These are phyloP conservation scores for Trichoderma asperellum DNA, from an alignment of 2,329 filamentous ascomycete genomes.

Conservation along the genomic window DNA sequence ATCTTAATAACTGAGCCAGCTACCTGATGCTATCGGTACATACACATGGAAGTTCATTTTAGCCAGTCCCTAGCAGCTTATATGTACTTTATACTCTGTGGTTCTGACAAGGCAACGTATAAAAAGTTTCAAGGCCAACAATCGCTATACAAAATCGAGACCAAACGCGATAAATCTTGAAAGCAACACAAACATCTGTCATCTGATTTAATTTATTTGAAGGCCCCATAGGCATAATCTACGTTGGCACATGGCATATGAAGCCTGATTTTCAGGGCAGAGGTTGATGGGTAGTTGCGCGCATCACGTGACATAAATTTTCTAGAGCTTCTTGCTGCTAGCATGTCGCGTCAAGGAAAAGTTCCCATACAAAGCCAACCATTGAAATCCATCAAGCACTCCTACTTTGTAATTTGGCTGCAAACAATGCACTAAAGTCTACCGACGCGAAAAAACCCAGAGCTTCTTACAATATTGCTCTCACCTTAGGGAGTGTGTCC, in stretches of 20 bases:
- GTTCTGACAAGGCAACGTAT: too few relatives aligned
- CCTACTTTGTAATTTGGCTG: not conserved
- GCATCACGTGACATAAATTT: constrained; percentile 24
- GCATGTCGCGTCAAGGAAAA: constrained; percentile 28
- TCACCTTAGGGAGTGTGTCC: constrained; percentile 27
- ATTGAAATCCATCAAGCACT: not conserved
- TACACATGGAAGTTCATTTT: too few relatives aligned
- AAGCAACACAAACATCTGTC: too few relatives aligned
- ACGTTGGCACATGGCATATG: not conserved
- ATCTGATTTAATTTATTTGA: too few relatives aligned
- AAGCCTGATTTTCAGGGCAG: not conserved
- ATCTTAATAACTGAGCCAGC: too few relatives aligned
- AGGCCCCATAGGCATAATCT: not conserved
- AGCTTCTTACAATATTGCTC: not conserved
- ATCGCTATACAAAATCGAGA: too few relatives aligned
- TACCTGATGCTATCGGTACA: too few relatives aligned
- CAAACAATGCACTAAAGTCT: not conserved
- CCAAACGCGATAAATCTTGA: too few relatives aligned
- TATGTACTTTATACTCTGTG: too few relatives aligned
- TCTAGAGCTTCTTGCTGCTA: constrained; percentile 22
- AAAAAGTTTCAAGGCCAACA: too few relatives aligned
- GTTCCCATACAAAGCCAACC: constrained; percentile 16
- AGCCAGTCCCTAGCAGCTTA: too few relatives aligned
- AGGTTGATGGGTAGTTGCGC: not conserved
- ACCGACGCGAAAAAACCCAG: not conserved